Percentiles rank a stretch among this genome's conserved stretches.
These are phyloP conservation scores for Amesomyces nigricolor DNA, from an alignment of 2,329 filamentous ascomycete species.

Conservation along the genomic window DNA sequence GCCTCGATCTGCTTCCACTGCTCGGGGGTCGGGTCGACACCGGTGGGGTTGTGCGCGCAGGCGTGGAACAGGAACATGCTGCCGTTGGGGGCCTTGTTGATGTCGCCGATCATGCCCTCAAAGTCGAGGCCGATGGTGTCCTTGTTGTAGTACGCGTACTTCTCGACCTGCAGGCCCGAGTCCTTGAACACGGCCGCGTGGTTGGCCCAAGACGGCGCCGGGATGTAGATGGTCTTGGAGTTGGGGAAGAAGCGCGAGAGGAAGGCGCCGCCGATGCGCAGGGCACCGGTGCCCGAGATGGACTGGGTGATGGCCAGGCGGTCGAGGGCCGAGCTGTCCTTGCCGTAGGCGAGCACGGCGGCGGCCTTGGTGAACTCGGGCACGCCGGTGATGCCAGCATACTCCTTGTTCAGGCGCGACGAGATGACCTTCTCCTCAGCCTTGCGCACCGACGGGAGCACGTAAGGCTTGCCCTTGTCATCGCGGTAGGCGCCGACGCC, in stretches of 20 bases:
- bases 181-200: constrained; percentile 95
- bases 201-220: constrained; percentile 95
- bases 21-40: constrained; percentile 83
- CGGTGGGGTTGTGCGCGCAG: constrained; percentile 96
- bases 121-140: constrained; percentile 98
- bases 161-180: constrained; percentile 81
- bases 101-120: constrained; percentile 82
- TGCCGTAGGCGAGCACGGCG: constrained; percentile 83
- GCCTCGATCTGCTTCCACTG: constrained; percentile 91
- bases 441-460: constrained; percentile 84
- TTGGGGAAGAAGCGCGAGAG: constrained; percentile 85
- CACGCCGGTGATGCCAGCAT: constrained; percentile 94
- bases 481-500: constrained; percentile 98
- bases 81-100: constrained; percentile 80
- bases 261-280: constrained; percentile 92
- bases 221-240: constrained; percentile 94
- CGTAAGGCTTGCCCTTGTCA: constrained; percentile 95
- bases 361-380: constrained; percentile 91
- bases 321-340: constrained; percentile 68
- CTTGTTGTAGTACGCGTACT: constrained; percentile 99
- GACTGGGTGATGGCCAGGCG: constrained; percentile 91
- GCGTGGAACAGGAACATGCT: constrained; percentile 93
- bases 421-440: constrained; percentile 84
- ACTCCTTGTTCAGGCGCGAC: constrained; percentile 85
- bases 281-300: constrained; percentile 94